phyloP scores from a whole-genome alignment of 495 filamentous ascomycete species.

The Penicillium cataractarum region DNA sequence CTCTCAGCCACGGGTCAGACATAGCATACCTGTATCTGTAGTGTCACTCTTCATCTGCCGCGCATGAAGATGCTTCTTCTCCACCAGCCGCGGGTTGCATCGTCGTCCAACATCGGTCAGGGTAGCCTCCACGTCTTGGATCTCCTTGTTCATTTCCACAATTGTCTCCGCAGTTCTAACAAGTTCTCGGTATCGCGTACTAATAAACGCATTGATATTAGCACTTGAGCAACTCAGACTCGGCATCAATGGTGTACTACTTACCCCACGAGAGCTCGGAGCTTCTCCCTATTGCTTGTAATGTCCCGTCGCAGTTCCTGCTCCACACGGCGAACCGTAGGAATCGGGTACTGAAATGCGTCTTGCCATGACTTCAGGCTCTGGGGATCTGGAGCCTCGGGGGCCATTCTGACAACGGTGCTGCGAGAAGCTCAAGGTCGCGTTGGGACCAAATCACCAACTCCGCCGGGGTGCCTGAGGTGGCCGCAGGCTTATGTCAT shows the following conservation, averaged over 20 bases:
- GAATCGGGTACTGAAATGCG: constrained; percentile 68
- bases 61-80: constrained; percentile 66
- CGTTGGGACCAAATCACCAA: constrained; percentile 20
- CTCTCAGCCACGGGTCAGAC: constrained; percentile 20
- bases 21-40: constrained; percentile 47
- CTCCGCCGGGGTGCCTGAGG: constrained; percentile 2
- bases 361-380: constrained; percentile 66
- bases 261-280: constrained; percentile 89
- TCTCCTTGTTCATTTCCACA: constrained; percentile 80
- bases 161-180: constrained; percentile 92
- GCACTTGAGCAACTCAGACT: background rate
- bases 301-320: constrained; percentile 66
- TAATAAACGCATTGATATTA: constrained; percentile 26
- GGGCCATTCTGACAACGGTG: constrained; percentile 51
- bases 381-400: constrained; percentile 60
- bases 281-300: constrained; percentile 80
- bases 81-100: constrained; percentile 76
- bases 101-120: constrained; percentile 72
- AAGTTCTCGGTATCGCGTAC: constrained; percentile 88
- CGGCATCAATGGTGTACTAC: constrained; percentile 17
- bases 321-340: constrained; percentile 64
- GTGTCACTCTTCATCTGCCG: constrained; percentile 57
- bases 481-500: constrained; percentile 16
- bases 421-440: constrained; percentile 5
- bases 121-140: constrained; percentile 70